Evolutionary conservation across 768 basidiomycete genomes (phyloP), one percentile per base, ranked within the genome.

Genomic region (Aureoboletus auriporus): DNA sequence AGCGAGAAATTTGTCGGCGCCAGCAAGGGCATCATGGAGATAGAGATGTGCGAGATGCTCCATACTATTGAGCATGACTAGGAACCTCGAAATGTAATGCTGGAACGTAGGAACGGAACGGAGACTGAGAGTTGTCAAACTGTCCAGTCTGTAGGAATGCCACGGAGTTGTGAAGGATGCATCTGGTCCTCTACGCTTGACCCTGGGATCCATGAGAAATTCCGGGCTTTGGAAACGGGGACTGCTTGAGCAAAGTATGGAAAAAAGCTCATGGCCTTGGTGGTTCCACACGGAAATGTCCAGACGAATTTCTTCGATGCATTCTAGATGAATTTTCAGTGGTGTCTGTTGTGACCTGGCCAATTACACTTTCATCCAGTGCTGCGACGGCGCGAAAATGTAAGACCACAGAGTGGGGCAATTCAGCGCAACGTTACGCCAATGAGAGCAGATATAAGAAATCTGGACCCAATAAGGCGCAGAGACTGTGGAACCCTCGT

Each of bases 391-490:
- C 6, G 13, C 5, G 35, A 33, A 33, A 11, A 33, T 33, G 35
- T 36, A 36, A 36, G 35, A 36, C 35, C 35, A 36, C 14, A 36
- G 14, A 36, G 35, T 4, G 4, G 35, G 75, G 44, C 63, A 71
- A 33, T 58, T 63, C 5, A 77, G 50, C 10, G 75, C 74, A 1
- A 75, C 68, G 0, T 64, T 39, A 13, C 77, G 71, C 74, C 75
- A 77, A 39, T 69, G 66, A 6, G 26, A 3, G 13, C 39, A 47
- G 26, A 59, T 51, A 29, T 53, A 40, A 1, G 58, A 55, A 9
- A 62, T 42, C 4, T 33, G 34, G 31, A 53, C 36, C 44, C 41
- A 53, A 14, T 6, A 6, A 35, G n/a, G 34, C 14, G 34, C n/a
- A 6, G 6, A 6, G 11, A 6, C 12, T 6, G 6, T 12, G 12